A percentile compares a stretch with the other conserved stretches of the same genome.
phyloP scores from a whole-genome alignment of 148 eudicot species.

The Arbutus unedo region DNA sequence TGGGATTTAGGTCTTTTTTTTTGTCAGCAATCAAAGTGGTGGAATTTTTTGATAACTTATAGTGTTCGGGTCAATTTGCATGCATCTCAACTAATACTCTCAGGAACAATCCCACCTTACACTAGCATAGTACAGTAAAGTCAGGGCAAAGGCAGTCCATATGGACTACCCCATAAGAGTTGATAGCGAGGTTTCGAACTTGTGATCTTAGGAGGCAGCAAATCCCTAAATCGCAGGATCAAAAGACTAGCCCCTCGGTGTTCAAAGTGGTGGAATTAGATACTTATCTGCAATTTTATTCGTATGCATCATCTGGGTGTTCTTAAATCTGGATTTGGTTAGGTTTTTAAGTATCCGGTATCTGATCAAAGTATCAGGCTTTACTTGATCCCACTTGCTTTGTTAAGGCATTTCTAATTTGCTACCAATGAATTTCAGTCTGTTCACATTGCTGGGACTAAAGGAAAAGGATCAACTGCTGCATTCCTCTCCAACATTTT shows the following conservation, averaged over 20 bases:
- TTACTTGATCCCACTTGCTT: not conserved
- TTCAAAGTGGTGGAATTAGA: not conserved
- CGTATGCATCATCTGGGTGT: conserved; percentile 1
- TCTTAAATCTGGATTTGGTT: not conserved
- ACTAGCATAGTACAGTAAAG: no score
- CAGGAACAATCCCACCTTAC: no score
- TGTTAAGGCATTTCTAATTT: not conserved
- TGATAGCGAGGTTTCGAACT: no score
- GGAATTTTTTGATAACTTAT: not conserved
- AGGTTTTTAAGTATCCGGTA: not conserved
- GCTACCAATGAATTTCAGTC: conserved; percentile 33
- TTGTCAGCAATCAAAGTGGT: not conserved
- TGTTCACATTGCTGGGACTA: conserved; percentile 95
- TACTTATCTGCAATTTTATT: no score
- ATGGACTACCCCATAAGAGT: no score
- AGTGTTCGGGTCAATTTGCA: no score
- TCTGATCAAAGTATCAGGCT: not conserved
- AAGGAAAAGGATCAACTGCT: conserved; percentile 98
- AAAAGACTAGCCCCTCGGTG: no score
- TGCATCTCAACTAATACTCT: no score
- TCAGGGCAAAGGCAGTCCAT: no score
- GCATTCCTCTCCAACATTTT: conserved; percentile 81
- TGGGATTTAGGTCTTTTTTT: not conserved
- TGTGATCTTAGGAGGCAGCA: no score
- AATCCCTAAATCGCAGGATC: no score